Percentiles rank a stretch among this genome's conserved stretches.
Conservation (phyloP, 2,329 filamentous ascomycete species). For the Penicillium hordei region DNA sequence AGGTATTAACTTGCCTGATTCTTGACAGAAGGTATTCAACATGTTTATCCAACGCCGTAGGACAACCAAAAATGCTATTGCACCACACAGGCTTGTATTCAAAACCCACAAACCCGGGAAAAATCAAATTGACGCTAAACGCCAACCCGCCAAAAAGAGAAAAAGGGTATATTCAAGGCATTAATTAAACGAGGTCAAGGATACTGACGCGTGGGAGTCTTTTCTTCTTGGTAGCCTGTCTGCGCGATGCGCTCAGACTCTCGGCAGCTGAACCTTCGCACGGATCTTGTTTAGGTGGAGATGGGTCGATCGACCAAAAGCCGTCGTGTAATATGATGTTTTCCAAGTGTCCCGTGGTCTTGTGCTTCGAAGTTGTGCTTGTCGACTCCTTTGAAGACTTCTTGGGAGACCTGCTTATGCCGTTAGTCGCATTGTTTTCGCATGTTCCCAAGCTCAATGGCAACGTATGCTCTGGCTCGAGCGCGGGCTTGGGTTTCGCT, state of each 20-base stretch:
- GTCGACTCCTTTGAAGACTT: neutral
- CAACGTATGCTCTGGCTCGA: neutral
- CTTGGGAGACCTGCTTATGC: neutral
- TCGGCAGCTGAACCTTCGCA: slow-evolving; percentile 7
- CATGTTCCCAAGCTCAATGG: neutral
- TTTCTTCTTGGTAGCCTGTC: slow-evolving; percentile 26
- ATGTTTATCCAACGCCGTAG: neutral
- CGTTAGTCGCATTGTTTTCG: neutral
- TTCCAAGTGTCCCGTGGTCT: slow-evolving; percentile 17
- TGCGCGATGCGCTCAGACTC: neutral
- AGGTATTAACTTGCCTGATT: neutral
- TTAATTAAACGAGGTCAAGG: slow-evolving; percentile 30
- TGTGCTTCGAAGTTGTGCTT: neutral
- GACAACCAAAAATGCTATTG: neutral
- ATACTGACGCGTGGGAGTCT: slow-evolving; percentile 37
- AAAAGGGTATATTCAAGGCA: slow-evolving; percentile 7
- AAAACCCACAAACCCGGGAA: neutral
- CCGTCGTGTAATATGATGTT: slow-evolving; percentile 24
- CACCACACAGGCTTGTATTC: neutral
- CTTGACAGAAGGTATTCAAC: neutral
- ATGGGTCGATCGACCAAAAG: slow-evolving; percentile 25
- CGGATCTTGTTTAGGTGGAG: slow-evolving; percentile 11
- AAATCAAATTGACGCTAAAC: neutral
- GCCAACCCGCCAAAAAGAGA: neutral
- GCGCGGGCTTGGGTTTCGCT: neutral